phyloP scores from a whole-genome alignment of 306 rosid species.

The Spatholobus suberectus region DNA sequence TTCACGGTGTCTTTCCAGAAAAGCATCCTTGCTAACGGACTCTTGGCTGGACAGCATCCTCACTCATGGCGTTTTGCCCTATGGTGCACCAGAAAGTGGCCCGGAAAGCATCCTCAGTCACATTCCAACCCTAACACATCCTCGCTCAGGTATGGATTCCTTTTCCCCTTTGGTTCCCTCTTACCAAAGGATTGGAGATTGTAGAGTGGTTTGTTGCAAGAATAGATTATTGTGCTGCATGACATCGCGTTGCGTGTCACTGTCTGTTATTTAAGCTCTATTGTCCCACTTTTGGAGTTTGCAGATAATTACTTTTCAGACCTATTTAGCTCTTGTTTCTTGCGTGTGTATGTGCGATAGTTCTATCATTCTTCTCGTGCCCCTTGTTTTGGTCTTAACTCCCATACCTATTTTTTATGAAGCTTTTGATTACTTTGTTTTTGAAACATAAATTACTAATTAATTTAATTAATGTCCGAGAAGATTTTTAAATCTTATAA shows the following conservation, averaged over 20 bases:
- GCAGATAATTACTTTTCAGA: constrained; percentile 69
- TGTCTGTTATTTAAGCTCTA: constrained; percentile 41
- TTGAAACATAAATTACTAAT: background rate
- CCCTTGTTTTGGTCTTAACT: constrained; percentile 29
- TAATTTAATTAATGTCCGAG: background rate
- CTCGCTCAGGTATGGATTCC: too few relatives aligned
- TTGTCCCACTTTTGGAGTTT: constrained; percentile 57
- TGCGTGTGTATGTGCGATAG: constrained; percentile 4
- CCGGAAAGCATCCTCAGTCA: too few relatives aligned
- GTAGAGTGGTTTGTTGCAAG: too few relatives aligned
- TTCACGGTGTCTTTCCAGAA: too few relatives aligned
- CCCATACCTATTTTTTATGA: background rate
- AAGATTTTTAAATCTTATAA: background rate
- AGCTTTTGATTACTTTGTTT: constrained; percentile 32
- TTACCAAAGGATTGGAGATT: too few relatives aligned
- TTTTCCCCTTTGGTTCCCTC: too few relatives aligned
- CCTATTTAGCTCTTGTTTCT: constrained; percentile 28
- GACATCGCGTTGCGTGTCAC: constrained; percentile 28
- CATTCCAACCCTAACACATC: too few relatives aligned
- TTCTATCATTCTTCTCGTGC: constrained; percentile 20
- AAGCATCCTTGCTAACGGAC: too few relatives aligned
- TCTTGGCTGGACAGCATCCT: too few relatives aligned
- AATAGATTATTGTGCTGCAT: too few relatives aligned
- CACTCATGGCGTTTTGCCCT: too few relatives aligned
- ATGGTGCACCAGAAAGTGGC: too few relatives aligned